These are phyloP conservation scores for Brasilioporus rufonigricans DNA, from an alignment of 768 basidiomycete genomes.

Conservation along the genomic window DNA sequence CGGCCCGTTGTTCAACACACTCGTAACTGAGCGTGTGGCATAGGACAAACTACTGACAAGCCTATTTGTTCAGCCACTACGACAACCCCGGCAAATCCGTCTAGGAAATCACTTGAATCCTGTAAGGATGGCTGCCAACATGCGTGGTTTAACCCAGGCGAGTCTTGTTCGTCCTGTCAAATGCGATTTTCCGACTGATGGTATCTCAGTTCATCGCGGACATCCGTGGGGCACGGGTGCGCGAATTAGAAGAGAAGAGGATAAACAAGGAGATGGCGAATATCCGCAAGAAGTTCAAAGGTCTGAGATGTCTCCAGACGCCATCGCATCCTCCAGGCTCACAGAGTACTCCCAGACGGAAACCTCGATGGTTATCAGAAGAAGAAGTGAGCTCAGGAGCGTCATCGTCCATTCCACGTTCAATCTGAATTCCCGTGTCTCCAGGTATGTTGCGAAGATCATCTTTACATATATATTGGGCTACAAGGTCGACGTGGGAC, in stretches of 20 bases:
- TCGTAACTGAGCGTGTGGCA: background rate
- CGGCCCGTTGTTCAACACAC: background rate
- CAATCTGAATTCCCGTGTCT: constrained; percentile 15
- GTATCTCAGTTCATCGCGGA: constrained; percentile 89
- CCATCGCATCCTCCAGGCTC: constrained; percentile 1
- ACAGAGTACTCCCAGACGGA: constrained; percentile 52
- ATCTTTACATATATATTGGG: constrained; percentile 99
- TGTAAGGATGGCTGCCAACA: constrained; percentile 74
- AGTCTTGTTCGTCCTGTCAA: constrained; percentile 20
- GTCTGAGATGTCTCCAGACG: constrained; percentile 37
- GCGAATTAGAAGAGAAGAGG: constrained; percentile 96
- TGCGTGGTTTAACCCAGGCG: constrained; percentile 93
- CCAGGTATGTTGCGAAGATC: constrained; percentile 96
- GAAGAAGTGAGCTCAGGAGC: constrained; percentile 66
- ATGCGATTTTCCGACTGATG: constrained; percentile 6
- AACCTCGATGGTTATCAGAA: constrained; percentile 89
- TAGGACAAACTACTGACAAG: background rate
- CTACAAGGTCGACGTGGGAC: constrained; percentile 98
- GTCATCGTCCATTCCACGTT: constrained; percentile 8
- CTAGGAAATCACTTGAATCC: background rate
- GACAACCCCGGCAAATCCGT: background rate
- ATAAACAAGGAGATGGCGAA: constrained; percentile 99
- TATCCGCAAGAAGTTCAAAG: constrained; percentile 98
- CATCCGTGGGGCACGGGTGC: constrained; percentile 92
- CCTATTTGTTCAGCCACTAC: background rate